These are phyloP conservation scores for Penicillium vulpinum DNA, from an alignment of 2,329 filamentous ascomycete species.

Conservation along the genomic window DNA sequence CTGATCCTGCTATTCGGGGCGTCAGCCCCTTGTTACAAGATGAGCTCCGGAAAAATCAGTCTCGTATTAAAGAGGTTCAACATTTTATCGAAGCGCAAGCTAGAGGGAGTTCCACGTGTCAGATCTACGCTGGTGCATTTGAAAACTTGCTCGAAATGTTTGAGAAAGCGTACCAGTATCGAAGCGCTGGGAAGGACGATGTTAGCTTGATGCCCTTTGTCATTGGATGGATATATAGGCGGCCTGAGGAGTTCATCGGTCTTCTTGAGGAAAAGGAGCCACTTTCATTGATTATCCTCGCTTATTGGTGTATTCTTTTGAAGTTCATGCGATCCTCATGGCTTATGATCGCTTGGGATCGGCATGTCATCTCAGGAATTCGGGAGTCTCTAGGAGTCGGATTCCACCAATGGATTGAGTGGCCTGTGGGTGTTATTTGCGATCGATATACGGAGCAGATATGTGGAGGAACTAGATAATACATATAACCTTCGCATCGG, in stretches of 20 bases:
- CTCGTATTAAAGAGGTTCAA: constrained; percentile 13
- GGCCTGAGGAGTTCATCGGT: constrained; percentile 22
- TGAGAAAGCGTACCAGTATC: constrained; percentile 18
- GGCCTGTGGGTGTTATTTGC: constrained; percentile 20
- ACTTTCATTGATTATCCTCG: constrained; percentile 29
- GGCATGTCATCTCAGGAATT: constrained; percentile 35
- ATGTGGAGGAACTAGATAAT: neutral
- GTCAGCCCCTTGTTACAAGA: constrained; percentile 15
- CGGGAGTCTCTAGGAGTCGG: constrained; percentile 16
- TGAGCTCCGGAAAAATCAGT: constrained; percentile 19
- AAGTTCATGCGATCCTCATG: constrained; percentile 33
- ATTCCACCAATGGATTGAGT: constrained; percentile 29
- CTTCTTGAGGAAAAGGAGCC: constrained; percentile 30
- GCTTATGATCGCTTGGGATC: constrained; percentile 38
- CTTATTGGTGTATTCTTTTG: constrained; percentile 34
- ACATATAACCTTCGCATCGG: neutral
- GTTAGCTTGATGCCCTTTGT: constrained; percentile 25
- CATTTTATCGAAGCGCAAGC: constrained; percentile 13
- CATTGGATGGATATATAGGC: constrained; percentile 36
- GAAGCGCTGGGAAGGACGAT: constrained; percentile 10
- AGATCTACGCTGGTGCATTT: constrained; percentile 14
- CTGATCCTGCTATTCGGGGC: neutral
- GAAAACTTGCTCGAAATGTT: constrained; percentile 17
- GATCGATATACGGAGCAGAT: neutral
- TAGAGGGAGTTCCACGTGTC: neutral